Evolutionary conservation across 768 basidiomycete species (phyloP).

Genomic region (Agaricus sinodeliciosus): DNA sequence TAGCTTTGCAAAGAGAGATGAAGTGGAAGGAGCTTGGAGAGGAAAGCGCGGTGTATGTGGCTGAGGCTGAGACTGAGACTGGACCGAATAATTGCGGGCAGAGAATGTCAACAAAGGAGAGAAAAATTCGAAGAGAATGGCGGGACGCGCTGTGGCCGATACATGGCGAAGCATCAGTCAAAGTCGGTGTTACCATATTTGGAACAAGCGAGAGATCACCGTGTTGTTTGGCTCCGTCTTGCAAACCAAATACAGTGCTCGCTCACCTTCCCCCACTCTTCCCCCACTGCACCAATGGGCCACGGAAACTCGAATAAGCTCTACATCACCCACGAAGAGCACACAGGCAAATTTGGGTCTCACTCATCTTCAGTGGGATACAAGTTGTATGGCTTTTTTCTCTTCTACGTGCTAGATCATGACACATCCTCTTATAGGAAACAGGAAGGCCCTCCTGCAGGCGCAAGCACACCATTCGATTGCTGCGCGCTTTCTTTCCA

Average conservation of each 20-base stretch:
- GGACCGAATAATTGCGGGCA: neutral
- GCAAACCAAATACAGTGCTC: neutral
- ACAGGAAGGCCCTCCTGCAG: slow-evolving; percentile 58
- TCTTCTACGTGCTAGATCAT: slow-evolving; percentile 5
- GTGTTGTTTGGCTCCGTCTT: neutral
- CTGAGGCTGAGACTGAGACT: neutral
- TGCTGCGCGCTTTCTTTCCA: slow-evolving; percentile 90
- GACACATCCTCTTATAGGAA: slow-evolving; percentile 37
- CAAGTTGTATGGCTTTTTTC: slow-evolving; percentile 44
- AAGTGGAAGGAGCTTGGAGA: slow-evolving; percentile 1
- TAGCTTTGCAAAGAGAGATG: slow-evolving; percentile 7
- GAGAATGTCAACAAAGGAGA: neutral
- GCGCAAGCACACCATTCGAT: slow-evolving; percentile 73
- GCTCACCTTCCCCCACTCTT: neutral
- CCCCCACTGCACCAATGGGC: slow-evolving; percentile 44
- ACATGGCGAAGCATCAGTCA: slow-evolving; percentile 4
- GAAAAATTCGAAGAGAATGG: too few species aligned
- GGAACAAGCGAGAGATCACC: neutral
- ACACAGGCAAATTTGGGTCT: slow-evolving; percentile 72
- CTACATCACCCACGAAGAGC: slow-evolving; percentile 87
- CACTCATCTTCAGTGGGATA: slow-evolving; percentile 76
- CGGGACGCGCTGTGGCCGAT: neutral
- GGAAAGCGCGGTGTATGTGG: neutral
- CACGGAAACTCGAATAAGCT: slow-evolving; percentile 85
- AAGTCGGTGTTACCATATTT: neutral